Evolutionary conservation across 305 asterid species (phyloP), one percentile per base, ranked within the genome.

Genomic region (Solanum aculeatissimum): DNA sequence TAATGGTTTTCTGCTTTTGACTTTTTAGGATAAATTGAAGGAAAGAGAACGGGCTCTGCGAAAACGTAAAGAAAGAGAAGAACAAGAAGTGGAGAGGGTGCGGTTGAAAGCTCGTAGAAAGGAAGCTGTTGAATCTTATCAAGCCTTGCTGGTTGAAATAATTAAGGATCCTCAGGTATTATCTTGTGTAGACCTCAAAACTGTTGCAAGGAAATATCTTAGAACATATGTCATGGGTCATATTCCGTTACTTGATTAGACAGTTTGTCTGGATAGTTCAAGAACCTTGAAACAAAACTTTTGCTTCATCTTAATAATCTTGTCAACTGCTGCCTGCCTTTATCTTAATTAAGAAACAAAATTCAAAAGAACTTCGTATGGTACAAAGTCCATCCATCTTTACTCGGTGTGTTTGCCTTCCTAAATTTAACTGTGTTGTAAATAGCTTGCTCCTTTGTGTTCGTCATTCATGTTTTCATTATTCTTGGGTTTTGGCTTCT

Each of bases 71-170:
- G 99, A 95, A 90, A 93, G 99, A 88, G 99, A 95, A 87, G 99
- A 93, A 87, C 99, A 95, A 87, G 99, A 97, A 91, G 98, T 97
- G 77, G 99, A 97, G 91, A 91, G 99, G 89, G 98, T 97, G 90
- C 92, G 98, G 87, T 79, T 87, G 53, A 97, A 95, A 93, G 98
- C 98, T 87, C 97, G 92, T 83, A 92, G 99, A 87, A 97, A 94
- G 92, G 98, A 92, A 87, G 97, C 97, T 79, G 87, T 93, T 83
- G 99, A 97, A 87, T 95, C 98, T 38, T 94, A 93, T 91, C 98
- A 93, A 87, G 92, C 99, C 86, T 89, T 97, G 86, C 87, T 97
- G 88, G 99, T 95, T 83, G 99, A 97, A 90, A 93, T 89, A 86
- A 95, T 97, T 83, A 97, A 97, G 88, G 98, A 97, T 94, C 95